These are phyloP conservation scores for Linum tenue DNA, from an alignment of 345 rosid genomes.

Conservation along the genomic window DNA sequence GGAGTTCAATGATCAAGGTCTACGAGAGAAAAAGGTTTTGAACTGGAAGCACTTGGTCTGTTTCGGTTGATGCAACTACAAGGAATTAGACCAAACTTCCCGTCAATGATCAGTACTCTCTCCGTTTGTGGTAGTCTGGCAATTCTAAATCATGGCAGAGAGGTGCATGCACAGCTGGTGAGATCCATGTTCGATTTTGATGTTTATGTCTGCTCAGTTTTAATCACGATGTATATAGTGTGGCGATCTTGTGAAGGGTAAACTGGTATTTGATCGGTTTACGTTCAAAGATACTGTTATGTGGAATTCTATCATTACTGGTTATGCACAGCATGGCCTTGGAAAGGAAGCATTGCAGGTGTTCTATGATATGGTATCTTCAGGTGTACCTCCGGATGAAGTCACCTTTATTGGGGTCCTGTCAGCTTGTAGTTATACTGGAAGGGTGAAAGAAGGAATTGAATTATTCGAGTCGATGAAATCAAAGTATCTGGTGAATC, in stretches of 20 bases:
- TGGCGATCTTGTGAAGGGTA: slow-evolving; percentile 61
- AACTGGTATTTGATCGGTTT: slow-evolving; percentile 51
- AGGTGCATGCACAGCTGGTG: slow-evolving; percentile 61
- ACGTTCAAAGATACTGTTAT: slow-evolving; percentile 52
- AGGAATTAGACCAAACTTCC: slow-evolving; percentile 46
- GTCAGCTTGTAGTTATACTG: slow-evolving; percentile 70
- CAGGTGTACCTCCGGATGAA: slow-evolving; percentile 50
- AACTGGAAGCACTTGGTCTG: slow-evolving; percentile 55
- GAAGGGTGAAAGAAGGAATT: slow-evolving; percentile 56
- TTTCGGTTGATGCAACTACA: slow-evolving; percentile 52
- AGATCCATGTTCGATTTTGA: slow-evolving; percentile 53
- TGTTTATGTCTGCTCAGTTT: slow-evolving; percentile 66
- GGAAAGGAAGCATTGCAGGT: slow-evolving; percentile 56
- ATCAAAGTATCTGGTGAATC: slow-evolving; percentile 37
- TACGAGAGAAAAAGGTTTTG: slow-evolving; percentile 62
- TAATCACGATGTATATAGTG: slow-evolving; percentile 72
- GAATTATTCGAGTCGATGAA: slow-evolving; percentile 60
- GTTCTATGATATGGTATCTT: slow-evolving; percentile 49
- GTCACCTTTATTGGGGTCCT: slow-evolving; percentile 68
- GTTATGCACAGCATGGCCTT: slow-evolving; percentile 66
- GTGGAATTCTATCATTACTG: slow-evolving; percentile 79
- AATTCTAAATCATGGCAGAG: slow-evolving; percentile 58
- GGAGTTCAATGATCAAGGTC: slow-evolving; percentile 67
- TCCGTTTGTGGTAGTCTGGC: slow-evolving; percentile 64
- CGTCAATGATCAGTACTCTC: slow-evolving; percentile 57